These are phyloP conservation scores for Danielozyma ontarioensis DNA, from an alignment of 805 yeast species.

Conservation along the genomic window DNA sequence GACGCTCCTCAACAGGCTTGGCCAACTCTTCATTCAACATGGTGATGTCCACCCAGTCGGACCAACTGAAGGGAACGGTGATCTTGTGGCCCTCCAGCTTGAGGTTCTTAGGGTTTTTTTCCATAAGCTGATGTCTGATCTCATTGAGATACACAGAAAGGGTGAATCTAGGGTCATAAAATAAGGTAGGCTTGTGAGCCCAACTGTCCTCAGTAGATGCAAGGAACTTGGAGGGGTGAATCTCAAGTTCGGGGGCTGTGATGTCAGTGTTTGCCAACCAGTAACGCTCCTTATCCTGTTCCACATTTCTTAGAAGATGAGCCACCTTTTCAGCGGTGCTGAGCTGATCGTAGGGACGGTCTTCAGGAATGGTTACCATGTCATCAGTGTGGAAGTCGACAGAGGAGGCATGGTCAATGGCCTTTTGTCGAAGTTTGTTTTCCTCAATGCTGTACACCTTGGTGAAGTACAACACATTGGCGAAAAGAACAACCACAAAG, in stretches of 20 bases:
- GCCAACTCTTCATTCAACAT: conserved; percentile 10
- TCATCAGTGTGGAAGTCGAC: conserved; percentile 16
- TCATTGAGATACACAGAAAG: conserved; percentile 11
- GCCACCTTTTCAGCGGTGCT: conserved; percentile 1
- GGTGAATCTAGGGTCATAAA: conserved; percentile 17
- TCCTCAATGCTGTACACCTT: conserved; percentile 15
- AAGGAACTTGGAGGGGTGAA: conserved; percentile 1
- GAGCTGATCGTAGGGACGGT: conserved; percentile 10
- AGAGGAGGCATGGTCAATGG: conserved; percentile 7
- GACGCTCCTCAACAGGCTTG: conserved; percentile 7
- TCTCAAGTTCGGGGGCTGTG: conserved; percentile 1
- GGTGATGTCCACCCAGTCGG: conserved; percentile 49
- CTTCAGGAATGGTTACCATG: conserved; percentile 9
- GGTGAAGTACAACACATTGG: conserved; percentile 17
- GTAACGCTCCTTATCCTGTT: conserved; percentile 6
- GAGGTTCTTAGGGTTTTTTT: conserved; percentile 6
- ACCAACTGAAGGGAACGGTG: conserved; percentile 45
- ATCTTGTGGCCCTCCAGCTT: conserved; percentile 6
- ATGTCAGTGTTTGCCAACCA: conserved; percentile 12
- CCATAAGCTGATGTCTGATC: not conserved
- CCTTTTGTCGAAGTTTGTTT: conserved; percentile 9
- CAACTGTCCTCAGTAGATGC: not conserved
- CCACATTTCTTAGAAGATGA: not conserved
- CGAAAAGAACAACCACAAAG: conserved; percentile 13
- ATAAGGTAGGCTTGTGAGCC: not conserved